phyloP scores from a whole-genome alignment of 1,139 yeast genomes.

The Saccharomyces hybrid region DNA sequence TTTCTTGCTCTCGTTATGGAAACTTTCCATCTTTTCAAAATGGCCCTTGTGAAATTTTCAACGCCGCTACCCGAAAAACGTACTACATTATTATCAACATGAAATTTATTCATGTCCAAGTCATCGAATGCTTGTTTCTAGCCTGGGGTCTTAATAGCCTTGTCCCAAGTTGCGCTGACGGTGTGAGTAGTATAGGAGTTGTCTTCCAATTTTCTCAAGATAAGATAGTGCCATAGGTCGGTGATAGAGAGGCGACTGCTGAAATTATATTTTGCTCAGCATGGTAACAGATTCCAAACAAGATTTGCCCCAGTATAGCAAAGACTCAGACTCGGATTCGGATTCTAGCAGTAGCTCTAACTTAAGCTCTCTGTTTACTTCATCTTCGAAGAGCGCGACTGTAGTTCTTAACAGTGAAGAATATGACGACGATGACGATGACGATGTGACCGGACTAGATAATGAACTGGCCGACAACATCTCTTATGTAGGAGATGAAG shows the following conservation, averaged over 20 bases:
- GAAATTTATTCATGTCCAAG: background rate
- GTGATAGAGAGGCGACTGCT: background rate
- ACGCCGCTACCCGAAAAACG: background rate
- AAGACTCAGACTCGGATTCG: background rate
- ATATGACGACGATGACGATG: slow-evolving; percentile 7
- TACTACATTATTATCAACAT: background rate
- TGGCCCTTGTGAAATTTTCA: background rate
- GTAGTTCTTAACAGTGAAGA: slow-evolving; percentile 5
- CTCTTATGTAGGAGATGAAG: background rate
- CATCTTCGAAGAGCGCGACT: slow-evolving; percentile 8
- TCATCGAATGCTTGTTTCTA: background rate
- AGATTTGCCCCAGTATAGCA: background rate
- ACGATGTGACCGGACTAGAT: slow-evolving; percentile 1
- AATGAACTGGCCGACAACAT: background rate
- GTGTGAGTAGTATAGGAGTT: background rate
- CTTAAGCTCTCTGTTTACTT: background rate
- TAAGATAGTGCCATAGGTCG: background rate
- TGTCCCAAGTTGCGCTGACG: background rate
- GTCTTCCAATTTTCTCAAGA: background rate
- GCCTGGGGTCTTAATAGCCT: background rate
- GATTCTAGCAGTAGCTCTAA: background rate
- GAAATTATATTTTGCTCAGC: background rate
- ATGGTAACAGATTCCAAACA: background rate
- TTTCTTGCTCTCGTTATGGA: background rate
- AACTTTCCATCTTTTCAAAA: background rate